A percentile compares a stretch with the other conserved stretches of the same genome.
phyloP scores from a whole-genome alignment of 2,329 filamentous ascomycete genomes.

The Helicocarpus griseus region DNA sequence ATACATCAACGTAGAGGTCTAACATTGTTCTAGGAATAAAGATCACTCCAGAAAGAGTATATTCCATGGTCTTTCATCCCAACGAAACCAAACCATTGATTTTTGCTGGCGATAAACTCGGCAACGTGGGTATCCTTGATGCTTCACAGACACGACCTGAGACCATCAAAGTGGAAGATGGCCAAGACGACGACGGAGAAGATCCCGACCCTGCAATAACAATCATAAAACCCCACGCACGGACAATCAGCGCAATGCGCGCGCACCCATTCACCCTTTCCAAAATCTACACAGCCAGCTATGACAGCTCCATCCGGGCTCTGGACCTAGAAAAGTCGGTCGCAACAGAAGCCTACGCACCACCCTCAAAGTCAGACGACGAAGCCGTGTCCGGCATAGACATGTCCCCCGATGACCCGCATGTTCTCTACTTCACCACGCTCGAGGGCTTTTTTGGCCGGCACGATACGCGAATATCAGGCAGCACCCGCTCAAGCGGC shows the following conservation, averaged over 20 bases:
- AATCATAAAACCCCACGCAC: constrained; percentile 79
- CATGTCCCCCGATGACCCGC: constrained; percentile 59
- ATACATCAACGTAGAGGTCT: not conserved
- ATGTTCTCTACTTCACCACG: constrained; percentile 78
- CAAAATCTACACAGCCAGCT: constrained; percentile 73
- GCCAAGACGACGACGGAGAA: constrained; percentile 58
- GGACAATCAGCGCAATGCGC: constrained; percentile 78
- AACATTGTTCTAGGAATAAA: constrained; percentile 59
- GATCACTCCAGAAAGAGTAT: constrained; percentile 78
- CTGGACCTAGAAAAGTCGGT: constrained; percentile 73
- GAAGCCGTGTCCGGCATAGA: constrained; percentile 77
- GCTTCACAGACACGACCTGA: constrained; percentile 57
- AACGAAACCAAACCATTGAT: constrained; percentile 75
- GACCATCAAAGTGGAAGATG: constrained; percentile 46
- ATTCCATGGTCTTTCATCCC: constrained; percentile 81
- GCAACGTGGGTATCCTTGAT: constrained; percentile 83
- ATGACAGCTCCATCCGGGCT: constrained; percentile 84
- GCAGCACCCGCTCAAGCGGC: constrained; percentile 14
- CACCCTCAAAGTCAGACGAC: constrained; percentile 58
- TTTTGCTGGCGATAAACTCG: constrained; percentile 90
- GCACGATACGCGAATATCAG: constrained; percentile 60
- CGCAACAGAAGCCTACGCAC: constrained; percentile 73
- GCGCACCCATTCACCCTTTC: constrained; percentile 66
- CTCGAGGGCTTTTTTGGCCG: constrained; percentile 71
- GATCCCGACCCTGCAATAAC: constrained; percentile 67